Conservation (phyloP, 257 asterid genomes). For the Solanum chiquidenum region DNA sequence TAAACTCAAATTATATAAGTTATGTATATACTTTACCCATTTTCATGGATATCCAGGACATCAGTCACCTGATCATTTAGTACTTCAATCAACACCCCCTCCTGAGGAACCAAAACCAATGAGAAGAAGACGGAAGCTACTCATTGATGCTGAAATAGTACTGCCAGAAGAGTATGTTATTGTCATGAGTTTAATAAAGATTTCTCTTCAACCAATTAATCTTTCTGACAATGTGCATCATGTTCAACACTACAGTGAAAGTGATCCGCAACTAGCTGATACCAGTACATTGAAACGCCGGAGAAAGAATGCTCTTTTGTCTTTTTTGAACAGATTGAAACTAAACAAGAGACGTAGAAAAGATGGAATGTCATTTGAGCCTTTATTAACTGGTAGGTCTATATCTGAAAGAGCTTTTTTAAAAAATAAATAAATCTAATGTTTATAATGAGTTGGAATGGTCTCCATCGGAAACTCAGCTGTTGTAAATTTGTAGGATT, state of each 20-base stretch:
- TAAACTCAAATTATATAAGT: neutral
- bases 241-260: slow-evolving; percentile 20
- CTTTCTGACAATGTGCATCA: neutral
- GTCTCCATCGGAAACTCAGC: too few species aligned
- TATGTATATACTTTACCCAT: neutral
- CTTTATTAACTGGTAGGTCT: slow-evolving; percentile 45
- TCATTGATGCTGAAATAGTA: slow-evolving; percentile 30
- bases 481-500: neutral
- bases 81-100: slow-evolving; percentile 35
- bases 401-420: neutral
- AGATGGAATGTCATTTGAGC: slow-evolving; percentile 29
- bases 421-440: too few species aligned
- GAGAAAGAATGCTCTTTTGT: neutral
- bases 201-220: neutral
- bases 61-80: slow-evolving; percentile 28
- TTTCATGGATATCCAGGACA: slow-evolving; percentile 20
- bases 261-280: slow-evolving; percentile 12
- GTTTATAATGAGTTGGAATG: too few species aligned
- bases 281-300: neutral
- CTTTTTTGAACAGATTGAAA: slow-evolving; percentile 21
- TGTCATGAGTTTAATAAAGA: neutral
- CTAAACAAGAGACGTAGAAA: slow-evolving; percentile 23
- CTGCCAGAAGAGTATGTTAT: slow-evolving; percentile 36
- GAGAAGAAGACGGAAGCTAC: slow-evolving; percentile 38
- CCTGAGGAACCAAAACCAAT: slow-evolving; percentile 7